A percentile compares a stretch with the other conserved stretches of the same genome.
These are phyloP conservation scores for Backusella tarrabulga DNA, from an alignment of 192 early-diverging fungal species.

Conservation along the genomic window DNA sequence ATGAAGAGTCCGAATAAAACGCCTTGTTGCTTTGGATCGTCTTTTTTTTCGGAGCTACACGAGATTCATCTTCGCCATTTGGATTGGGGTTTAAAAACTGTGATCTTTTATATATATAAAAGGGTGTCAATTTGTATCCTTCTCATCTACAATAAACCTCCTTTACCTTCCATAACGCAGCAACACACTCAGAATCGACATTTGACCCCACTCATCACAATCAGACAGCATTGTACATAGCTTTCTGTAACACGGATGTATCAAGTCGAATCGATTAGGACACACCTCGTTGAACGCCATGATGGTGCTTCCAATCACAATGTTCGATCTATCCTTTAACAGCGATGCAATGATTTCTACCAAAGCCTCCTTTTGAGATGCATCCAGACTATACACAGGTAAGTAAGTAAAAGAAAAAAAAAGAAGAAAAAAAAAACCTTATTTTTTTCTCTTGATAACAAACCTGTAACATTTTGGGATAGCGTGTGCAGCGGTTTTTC, in stretches of 20 bases:
- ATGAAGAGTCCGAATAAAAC: constrained; percentile 39
- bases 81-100: constrained; percentile 64
- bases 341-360: constrained; percentile 73
- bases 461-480: constrained; percentile 85
- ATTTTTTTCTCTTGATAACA: background rate
- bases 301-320: constrained; percentile 85
- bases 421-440: constrained; percentile 7
- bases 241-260: constrained; percentile 88
- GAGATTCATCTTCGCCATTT: constrained; percentile 20
- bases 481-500: constrained; percentile 89
- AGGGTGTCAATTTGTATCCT: background rate
- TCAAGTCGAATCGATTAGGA: constrained; percentile 78
- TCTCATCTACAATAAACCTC: background rate
- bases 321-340: constrained; percentile 81
- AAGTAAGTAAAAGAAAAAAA: background rate
- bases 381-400: constrained; percentile 62
- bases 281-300: constrained; percentile 86
- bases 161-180: constrained; percentile 69
- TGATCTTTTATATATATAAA: background rate
- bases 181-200: constrained; percentile 79
- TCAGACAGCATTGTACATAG: constrained; percentile 83
- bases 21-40: constrained; percentile 28
- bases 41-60: background rate
- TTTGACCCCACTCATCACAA: constrained; percentile 96
- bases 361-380: constrained; percentile 69